Conservation (phyloP, 2,329 filamentous ascomycete genomes). For the Beauveria varroae region DNA sequence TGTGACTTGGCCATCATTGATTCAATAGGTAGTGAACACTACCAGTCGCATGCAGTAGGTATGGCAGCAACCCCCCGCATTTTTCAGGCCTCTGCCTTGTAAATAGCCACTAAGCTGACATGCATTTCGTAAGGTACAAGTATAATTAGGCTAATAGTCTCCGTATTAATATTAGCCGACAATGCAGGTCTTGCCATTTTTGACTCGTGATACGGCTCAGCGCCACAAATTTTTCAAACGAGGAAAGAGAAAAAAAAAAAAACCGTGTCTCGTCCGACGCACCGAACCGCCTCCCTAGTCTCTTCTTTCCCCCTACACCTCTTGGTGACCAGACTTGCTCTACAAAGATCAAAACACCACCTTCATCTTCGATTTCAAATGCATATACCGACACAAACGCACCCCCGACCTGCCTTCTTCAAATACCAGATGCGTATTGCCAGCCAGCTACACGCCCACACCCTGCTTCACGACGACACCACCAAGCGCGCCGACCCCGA, state of each 20-base stretch:
- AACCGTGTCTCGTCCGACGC: constrained; percentile 2
- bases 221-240: background rate
- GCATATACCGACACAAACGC: constrained; percentile 44
- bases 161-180: background rate
- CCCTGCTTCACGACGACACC: constrained; percentile 39
- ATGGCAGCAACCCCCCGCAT: too few species aligned
- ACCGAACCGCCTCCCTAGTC: background rate
- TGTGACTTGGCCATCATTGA: too few species aligned
- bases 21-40: too few species aligned
- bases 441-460: constrained; percentile 36
- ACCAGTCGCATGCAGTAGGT: too few species aligned
- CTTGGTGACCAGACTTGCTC: constrained; percentile 17
- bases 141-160: too few species aligned
- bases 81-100: too few species aligned
- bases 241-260: background rate
- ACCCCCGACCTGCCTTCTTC: constrained; percentile 41
- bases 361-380: constrained; percentile 35
- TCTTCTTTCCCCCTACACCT: constrained; percentile 18
- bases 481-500: constrained; percentile 50
- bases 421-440: constrained; percentile 51
- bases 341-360: background rate
- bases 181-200: background rate
- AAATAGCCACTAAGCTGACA: too few species aligned
- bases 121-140: too few species aligned
- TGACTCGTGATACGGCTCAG: background rate